Base-by-base conservation (phyloP, 2,329 filamentous ascomycete genomes). In the Fusarium pseudoanthophilum region DNA sequence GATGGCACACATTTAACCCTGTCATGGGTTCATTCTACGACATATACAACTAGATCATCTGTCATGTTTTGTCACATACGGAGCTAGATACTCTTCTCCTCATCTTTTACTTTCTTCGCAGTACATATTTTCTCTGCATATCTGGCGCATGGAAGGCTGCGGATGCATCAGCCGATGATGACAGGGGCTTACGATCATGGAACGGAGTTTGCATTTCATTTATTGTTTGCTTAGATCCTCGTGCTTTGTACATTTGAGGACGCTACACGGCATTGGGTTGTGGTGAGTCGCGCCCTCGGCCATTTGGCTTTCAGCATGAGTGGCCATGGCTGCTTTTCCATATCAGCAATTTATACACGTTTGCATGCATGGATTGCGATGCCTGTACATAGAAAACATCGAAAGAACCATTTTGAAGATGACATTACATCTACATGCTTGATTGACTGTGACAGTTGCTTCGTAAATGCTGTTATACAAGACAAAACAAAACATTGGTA, bases 81-180 rank as follows among this genome's bases (percentile, higher is more conserved):
- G 52, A 65, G 32, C 49, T 56, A 40, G 49, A 49, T 32, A 43
- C 26, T 26, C 32, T 46, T 55, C 43, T 68, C 53, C 15, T 24
- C 30, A 48, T 58, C 24, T 72, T 49, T 61, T 48, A 18, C 45
- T 75, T 64, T 72, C 57, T 72, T 66, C 64, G 60, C 51, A 55
- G 69, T 74, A 76, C 43, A 75, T 77, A 64, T 32, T 53, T 59
- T 52, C 58, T 61, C 63, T 77, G 72, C 75, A 78, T 78, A 74
- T 69, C 57, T 51, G 76, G 77, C 76, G 77, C 70, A 75, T 75
- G 72, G 53, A 68, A 64, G 67, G 72, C 65, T 73, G 60, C 71
- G 72, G 75, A 73, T 67, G 63, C 70, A 75, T 77, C 66, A 64
- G 74, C 73, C 71, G 69, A 61, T 43, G 60, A 62, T 68, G 76